Base-by-base conservation (phyloP, 2,329 filamentous ascomycete genomes). In the Lasiodiplodia sp. region DNA sequence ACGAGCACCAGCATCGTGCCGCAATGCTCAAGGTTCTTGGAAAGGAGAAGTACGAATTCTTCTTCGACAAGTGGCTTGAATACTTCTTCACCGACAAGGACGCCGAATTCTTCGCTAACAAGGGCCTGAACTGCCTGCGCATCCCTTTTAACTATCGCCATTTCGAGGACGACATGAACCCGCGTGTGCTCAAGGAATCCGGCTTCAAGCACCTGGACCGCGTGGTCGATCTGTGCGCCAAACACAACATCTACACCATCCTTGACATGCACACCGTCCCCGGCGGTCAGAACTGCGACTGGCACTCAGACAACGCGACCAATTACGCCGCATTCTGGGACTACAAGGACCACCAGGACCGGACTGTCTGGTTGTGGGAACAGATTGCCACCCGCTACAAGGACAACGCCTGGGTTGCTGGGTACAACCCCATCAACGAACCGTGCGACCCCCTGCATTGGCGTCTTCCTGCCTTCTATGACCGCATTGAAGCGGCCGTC, bases 111-210 rank as follows among this genome's bases (percentile, higher is more conserved):
- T 87, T 88, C 71, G 83, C 86, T 1, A 84, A 80, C 0, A 73
- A 87, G 2, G 86, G 85, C 0, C 76, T 89, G 23, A 89, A 89
- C 74, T 89, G 86, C 73, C 79, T 89, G 2, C 83, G 87, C 0
- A 77, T 90, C 2, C 87, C 87, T 0, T 88, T 90, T 77, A 89
- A 89, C 73, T 88, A 89, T 72, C 83, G 84, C 0, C 85, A 87
- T 71, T 86, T 87, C 44, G 83, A 86, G 69, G 84, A 87, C 69
- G 83, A 86, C 67, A 80, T 83, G 77, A 83, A 86, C 69, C 85
- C 85, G 0, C 73, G 79, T 7, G 81, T 84, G 0, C 73, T 86
- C 11, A 86, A 85, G 71, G 73, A 80, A 16, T 77, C 78, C 10
- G 85, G 85, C 0, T 86, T 87, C 71, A 81, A 83, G 69, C 80